Conservation (phyloP, 73 alveolate genomes). For the Paramecium sexaurelia region DNA sequence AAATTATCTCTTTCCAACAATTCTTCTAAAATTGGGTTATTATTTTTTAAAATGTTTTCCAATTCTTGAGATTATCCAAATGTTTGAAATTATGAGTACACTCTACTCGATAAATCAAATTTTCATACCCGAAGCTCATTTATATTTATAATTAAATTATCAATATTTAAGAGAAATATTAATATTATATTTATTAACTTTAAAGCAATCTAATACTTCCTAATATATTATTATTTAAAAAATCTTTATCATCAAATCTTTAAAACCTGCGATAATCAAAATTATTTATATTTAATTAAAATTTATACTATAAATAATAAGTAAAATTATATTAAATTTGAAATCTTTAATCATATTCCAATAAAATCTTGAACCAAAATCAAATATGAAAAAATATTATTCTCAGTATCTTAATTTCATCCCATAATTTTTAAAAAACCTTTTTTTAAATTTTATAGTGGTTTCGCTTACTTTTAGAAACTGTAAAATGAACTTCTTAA, state of each 20-base stretch:
- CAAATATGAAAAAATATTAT: no score
- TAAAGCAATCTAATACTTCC: not conserved
- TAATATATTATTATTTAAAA: not conserved
- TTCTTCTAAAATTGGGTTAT: constrained; percentile 34
- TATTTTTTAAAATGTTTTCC: not conserved
- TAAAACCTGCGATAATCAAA: not conserved
- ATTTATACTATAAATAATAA: no score
- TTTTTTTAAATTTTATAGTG: no score
- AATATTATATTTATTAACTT: not conserved
- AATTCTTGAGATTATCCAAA: constrained; percentile 45
- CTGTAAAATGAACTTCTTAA: no score
- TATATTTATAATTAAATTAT: not conserved
- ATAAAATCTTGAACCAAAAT: no score
- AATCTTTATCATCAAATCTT: not conserved
- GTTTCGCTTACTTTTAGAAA: no score
- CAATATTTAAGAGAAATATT: not conserved
- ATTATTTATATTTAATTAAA: not conserved
- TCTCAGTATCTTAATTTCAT: no score
- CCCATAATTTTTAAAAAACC: no score
- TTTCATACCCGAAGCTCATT: constrained; percentile 55
- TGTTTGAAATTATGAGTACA: constrained; percentile 18
- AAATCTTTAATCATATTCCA: no score
- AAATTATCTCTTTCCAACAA: constrained; percentile 52
- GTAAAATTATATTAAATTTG: no score
- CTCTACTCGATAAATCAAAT: not conserved